A percentile compares a stretch with the other conserved stretches of the same genome.
phyloP scores from a whole-genome alignment of 192 early-diverging fungal species.

The Coemansia sp. region DNA sequence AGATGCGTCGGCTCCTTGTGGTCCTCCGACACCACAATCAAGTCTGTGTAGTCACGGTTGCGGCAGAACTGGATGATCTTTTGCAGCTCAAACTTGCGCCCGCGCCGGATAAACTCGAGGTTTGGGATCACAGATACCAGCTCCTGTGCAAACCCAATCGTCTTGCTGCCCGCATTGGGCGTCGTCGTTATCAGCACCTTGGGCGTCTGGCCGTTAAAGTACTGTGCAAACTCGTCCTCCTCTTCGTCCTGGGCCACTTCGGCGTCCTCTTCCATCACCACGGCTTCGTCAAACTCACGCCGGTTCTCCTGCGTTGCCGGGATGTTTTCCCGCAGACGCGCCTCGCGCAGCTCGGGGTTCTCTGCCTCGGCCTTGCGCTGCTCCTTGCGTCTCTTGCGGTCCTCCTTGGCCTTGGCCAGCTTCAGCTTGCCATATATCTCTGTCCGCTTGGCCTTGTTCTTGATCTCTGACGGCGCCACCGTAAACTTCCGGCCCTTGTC shows the following conservation, averaged over 20 bases:
- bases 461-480: conserved; percentile 53
- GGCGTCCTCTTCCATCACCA: conserved; percentile 70
- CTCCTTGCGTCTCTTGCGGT: conserved; percentile 69
- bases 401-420: conserved; percentile 67
- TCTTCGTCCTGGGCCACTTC: conserved; percentile 84
- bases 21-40: conserved; percentile 94
- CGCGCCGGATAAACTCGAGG: conserved; percentile 83
- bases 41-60: conserved; percentile 87
- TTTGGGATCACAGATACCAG: conserved; percentile 88
- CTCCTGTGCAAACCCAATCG: conserved; percentile 86
- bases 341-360: conserved; percentile 82
- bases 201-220: conserved; percentile 83
- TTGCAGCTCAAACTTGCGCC: conserved; percentile 80
- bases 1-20: conserved; percentile 83
- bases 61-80: conserved; percentile 88
- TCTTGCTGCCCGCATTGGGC: conserved; percentile 47
- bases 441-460: conserved; percentile 84
- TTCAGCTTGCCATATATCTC: conserved; percentile 73
- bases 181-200: conserved; percentile 92
- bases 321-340: conserved; percentile 82
- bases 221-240: conserved; percentile 80
- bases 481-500: conserved; percentile 11
- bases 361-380: conserved; percentile 74
- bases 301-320: conserved; percentile 91
- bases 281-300: conserved; percentile 89